Evolutionary conservation across 139 green algal species (phyloP), one percentile per base, ranked within the genome.

Genomic region (Coccomyxa sp.): DNA sequence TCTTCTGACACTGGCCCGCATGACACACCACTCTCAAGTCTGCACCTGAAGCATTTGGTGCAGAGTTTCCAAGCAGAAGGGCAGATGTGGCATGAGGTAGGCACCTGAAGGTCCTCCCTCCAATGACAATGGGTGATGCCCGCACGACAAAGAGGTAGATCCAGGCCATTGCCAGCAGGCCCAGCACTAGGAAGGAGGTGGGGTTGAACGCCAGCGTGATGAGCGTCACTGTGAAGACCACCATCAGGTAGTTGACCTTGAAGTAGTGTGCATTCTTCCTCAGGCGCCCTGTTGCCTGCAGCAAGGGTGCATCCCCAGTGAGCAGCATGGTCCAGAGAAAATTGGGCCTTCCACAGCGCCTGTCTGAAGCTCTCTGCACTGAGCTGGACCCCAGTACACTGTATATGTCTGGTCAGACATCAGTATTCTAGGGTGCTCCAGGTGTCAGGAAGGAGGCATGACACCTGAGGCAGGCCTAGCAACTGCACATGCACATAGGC

Each of bases 231-330:
- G 84, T 70, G 31, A 96, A 29, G 14, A 93, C 84, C 8, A 94
- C 80, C 22, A 97, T 85, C 27, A 92, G 70, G 82, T 99, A 99
- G 87, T 99, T 98, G 72, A 95, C 86, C 29, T 84, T 81, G 83
- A 99, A 99, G 87, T 99, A 99, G 8, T 76, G 78, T 7, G 89
- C 74, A 83, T 99, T 99, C 78, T 95, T 97, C 24, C 88, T 80
- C 70, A 98, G 74, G 5, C 95, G 87, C 2, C 69, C 69, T 0
- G 85, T 81, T 5, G 95, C 93, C 90, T 97, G 86, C 75, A 79
- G 6, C 33, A 39, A 22, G 35, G 38, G 18, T 24, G 34, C 77
- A 64, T 40, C 29, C 29, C 27, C 5, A 74, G 10, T 55, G 10
- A 38, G 34, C n/a, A 2, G 14, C 35, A 39, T 41, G 5, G 24